A percentile compares a stretch with the other conserved stretches of the same genome.
Evolutionary conservation across 345 rosid genomes (phyloP).

Genomic region (Noccaea caerulescens): DNA sequence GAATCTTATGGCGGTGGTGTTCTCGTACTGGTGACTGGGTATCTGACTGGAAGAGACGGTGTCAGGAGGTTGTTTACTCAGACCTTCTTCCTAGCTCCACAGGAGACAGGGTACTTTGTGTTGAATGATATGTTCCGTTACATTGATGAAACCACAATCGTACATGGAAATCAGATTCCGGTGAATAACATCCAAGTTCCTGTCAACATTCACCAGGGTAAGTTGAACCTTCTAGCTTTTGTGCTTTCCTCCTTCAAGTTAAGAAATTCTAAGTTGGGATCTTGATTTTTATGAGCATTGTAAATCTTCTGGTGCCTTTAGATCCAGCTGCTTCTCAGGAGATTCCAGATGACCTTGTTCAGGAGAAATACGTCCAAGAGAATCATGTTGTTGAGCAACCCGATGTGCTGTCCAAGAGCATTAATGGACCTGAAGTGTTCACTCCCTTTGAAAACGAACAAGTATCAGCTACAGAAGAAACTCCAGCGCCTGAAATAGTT

Average conservation of each 20-base stretch:
- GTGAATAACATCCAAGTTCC: slow-evolving; percentile 43
- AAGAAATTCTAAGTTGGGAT: neutral
- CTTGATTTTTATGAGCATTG: slow-evolving; percentile 1
- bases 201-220: slow-evolving; percentile 48
- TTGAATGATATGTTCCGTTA: slow-evolving; percentile 86
- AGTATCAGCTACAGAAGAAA: slow-evolving; percentile 47
- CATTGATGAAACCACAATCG: slow-evolving; percentile 51
- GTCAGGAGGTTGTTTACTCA: slow-evolving; percentile 70
- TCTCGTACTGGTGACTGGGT: slow-evolving; percentile 82
- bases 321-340: slow-evolving; percentile 39
- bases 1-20: slow-evolving; percentile 72
- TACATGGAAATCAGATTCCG: slow-evolving; percentile 39
- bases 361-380: slow-evolving; percentile 47
- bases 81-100: slow-evolving; percentile 91
- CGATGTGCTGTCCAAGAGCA: slow-evolving; percentile 47
- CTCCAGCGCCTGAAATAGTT: slow-evolving; percentile 58
- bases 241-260: neutral
- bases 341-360: slow-evolving; percentile 33
- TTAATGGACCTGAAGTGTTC: slow-evolving; percentile 42
- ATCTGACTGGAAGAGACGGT: slow-evolving; percentile 62
- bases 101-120: slow-evolving; percentile 91
- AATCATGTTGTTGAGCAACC: slow-evolving; percentile 49
- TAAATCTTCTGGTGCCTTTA: slow-evolving; percentile 27
- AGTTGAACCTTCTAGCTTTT: slow-evolving; percentile 22
- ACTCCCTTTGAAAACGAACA: slow-evolving; percentile 53